Base-by-base conservation (phyloP, 2,329 filamentous ascomycete species). In the Phaeosphaeria sp. region DNA sequence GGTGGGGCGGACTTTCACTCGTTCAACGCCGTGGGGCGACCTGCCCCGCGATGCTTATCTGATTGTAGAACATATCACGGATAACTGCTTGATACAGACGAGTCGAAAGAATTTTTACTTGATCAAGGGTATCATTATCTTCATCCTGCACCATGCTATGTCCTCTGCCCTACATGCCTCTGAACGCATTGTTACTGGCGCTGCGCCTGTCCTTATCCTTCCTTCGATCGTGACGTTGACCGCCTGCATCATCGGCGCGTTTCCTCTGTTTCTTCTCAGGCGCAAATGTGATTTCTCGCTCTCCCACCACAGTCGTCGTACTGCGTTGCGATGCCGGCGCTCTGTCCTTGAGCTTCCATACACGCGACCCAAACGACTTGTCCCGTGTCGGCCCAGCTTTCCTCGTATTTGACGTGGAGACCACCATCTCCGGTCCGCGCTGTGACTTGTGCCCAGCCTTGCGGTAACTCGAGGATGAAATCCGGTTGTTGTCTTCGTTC, bases 121-220 rank as follows among this genome's bases (percentile, higher is more conserved):
- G 36, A 43, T 51, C 49, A 55, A 52, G 58, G 58, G 58, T 60
- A 60, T 60, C 58, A 60, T 56, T 53, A 36, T 46, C n/a, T 52
- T 30, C 23, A 18, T 20, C 13, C 52, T 27, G 44, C 36, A 25
- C 49, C 17, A 18, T 43, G 13, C 20, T 50, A 21, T 43, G 3
- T 17, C 15, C 27, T 23, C 21, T 18, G 11, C 33, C 52, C 56
- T 72, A 89, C 81, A 91, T 83, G 71, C 82, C 84, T 74, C 89
- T 85, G 75, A 93, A 91, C 42, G 88, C 88, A 77, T 94, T 93
- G 52, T 84, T 85, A 77, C 90, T 92, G 50, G 91, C 91, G 76
- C 89, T 93, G 68, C 90, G 82, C 68, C 90, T 85, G 25, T 81
- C 79, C 56, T 81, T 81, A 59, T 81, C 78, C 62, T 80, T 81